Conservation (phyloP, 169 alveolate species). For the Ichthyophthirius multifiliis region DNA sequence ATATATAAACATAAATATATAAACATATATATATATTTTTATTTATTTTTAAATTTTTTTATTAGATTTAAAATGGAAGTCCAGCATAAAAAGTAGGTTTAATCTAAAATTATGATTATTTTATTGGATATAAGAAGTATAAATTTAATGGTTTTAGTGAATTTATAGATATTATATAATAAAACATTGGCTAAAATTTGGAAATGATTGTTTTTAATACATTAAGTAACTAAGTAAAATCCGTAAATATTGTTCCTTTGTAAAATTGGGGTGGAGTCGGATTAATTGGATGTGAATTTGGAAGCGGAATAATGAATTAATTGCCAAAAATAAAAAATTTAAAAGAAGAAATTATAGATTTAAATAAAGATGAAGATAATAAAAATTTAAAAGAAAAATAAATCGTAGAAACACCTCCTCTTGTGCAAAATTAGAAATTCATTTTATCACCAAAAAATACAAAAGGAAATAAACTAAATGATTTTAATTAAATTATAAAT, state of each 20-base stretch:
- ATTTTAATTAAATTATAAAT: too few species aligned
- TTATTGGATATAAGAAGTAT: neutral
- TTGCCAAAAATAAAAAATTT: too few species aligned
- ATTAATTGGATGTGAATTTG: neutral
- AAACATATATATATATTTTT: too few species aligned
- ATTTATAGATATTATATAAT: neutral
- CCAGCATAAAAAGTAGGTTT: neutral
- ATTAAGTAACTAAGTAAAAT: neutral
- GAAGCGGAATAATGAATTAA: neutral
- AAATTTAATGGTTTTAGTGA: neutral
- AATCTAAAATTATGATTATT: neutral
- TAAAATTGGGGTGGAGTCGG: neutral
- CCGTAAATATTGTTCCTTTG: neutral
- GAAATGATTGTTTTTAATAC: neutral
- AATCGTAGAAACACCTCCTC: too few species aligned
- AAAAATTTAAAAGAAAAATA: too few species aligned
- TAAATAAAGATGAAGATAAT: too few species aligned
- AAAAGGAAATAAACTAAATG: too few species aligned
- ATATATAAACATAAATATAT: neutral
- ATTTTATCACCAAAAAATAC: too few species aligned
- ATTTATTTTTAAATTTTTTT: too few species aligned
- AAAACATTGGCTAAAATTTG: neutral
- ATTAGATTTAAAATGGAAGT: neutral
- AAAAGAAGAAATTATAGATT: too few species aligned
- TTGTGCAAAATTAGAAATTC: too few species aligned